phyloP scores from a whole-genome alignment of 495 filamentous ascomycete species.

The Hypoxylon intermedium region DNA sequence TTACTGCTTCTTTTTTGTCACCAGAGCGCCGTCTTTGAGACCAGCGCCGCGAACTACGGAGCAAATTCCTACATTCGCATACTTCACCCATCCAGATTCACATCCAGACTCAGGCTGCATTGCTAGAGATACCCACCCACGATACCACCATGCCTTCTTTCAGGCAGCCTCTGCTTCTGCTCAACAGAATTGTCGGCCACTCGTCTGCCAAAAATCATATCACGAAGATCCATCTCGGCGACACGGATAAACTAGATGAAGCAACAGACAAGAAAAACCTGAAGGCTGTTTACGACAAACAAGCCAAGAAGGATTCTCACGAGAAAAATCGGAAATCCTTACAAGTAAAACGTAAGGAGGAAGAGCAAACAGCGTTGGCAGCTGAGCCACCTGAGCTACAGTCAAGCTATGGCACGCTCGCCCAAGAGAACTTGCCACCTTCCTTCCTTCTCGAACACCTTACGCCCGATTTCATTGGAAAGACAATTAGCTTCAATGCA shows the following conservation, averaged over 20 bases:
- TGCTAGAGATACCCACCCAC: constrained; percentile 1
- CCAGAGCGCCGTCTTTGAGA: background rate
- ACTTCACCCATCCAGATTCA: background rate
- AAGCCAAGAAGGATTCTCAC: constrained; percentile 55
- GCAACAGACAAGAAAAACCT: constrained; percentile 60
- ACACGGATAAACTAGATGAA: constrained; percentile 55
- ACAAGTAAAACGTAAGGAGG: constrained; percentile 55
- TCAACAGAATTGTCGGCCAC: constrained; percentile 55
- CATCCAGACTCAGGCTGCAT: background rate
- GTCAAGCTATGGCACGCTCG: constrained; percentile 63
- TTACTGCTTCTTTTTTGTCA: background rate
- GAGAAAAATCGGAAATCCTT: constrained; percentile 61
- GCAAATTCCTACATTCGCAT: background rate
- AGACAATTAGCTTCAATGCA: constrained; percentile 78
- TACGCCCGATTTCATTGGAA: constrained; percentile 55
- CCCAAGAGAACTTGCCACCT: constrained; percentile 42
- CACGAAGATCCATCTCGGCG: constrained; percentile 52
- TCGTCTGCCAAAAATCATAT: constrained; percentile 55
- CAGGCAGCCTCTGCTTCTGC: constrained; percentile 52
- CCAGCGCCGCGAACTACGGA: background rate
- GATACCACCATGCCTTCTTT: constrained; percentile 46
- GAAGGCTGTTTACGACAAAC: constrained; percentile 54
- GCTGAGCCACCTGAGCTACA: constrained; percentile 63
- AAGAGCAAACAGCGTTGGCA: constrained; percentile 51
- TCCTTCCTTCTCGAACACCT: constrained; percentile 32